Base-by-base conservation (phyloP, 1,284 basidiomycete species). In the Sphagnurus paluster region DNA sequence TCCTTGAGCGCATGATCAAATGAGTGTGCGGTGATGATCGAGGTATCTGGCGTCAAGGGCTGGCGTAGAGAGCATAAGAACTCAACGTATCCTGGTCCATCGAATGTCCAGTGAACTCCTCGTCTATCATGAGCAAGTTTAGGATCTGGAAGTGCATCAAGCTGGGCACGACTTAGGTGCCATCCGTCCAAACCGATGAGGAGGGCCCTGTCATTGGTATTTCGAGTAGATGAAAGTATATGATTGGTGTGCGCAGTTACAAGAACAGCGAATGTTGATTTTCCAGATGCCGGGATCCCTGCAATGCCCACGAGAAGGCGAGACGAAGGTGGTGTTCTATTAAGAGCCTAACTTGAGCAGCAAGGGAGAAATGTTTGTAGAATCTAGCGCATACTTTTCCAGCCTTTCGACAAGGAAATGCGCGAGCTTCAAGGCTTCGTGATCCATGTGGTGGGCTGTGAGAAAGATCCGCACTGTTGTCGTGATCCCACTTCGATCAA, bases 261-360 rank as follows among this genome's bases (percentile, higher is more conserved):
- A 7, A 75, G 68, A 26, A 67, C 63, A 1, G 88, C 78, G 16
- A 94, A 74, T 0, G 84, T 79, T 0, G 88, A 84, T 69, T 95
- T 95, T 8, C 92, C 91, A 1, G 89, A 88, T 0, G 87, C 91
- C 4, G 92, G 91, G 11, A 90, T 80, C 11, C 92, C 90, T 34
- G 80, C 74, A 41, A 92, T 75, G 23, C 87, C 92, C 19, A 94
- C 76, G 4, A 95, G 67, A 23, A 93, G 69, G 13, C 91, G 80
- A 3, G 70, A 60, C 29, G 70, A 62, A 8, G 66, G 44, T 1
- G 75, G 65, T 2, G 68, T 70, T 37, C 82, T 86, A 59, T 42
- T 11, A 28, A 45, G 25, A 30, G 26, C 30, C 42, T 44, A 5
- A 46, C 28, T 34, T 46, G 43, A 48, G 33, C 35, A 42, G 32